phyloP scores from a whole-genome alignment of 2,329 filamentous ascomycete genomes.

The Botrytis galanthina region DNA sequence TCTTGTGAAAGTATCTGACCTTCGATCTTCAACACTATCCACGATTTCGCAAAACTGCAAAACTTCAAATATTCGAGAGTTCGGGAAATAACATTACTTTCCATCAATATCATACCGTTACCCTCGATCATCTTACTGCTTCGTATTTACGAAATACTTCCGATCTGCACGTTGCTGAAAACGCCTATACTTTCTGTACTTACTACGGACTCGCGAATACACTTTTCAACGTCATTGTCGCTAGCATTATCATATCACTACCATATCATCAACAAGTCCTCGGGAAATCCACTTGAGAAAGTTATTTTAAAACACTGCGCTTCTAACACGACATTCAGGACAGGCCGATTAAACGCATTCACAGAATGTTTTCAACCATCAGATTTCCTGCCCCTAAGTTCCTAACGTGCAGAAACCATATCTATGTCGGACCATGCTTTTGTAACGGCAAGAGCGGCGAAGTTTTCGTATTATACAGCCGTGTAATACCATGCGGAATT shows the following conservation, averaged over 20 bases:
- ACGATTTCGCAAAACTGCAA: accelerated
- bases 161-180: neutral
- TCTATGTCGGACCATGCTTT: neutral
- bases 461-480: neutral
- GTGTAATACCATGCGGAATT: neutral
- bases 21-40: neutral
- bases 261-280: neutral
- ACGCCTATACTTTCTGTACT: neutral
- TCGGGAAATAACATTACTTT: neutral
- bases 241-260: neutral
- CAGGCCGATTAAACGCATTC: neutral
- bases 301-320: neutral
- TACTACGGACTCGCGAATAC: neutral
- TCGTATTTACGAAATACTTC: neutral
- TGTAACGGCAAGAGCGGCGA: neutral
- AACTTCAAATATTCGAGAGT: neutral
- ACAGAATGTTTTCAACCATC: neutral
- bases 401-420: neutral
- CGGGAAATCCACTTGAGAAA: neutral
- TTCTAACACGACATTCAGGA: too few species aligned
- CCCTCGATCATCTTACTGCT: neutral
- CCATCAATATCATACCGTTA: neutral
- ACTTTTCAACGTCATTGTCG: neutral
- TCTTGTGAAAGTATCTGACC: neutral
- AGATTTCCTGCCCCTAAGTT: neutral